Percentiles rank a stretch among this genome's conserved stretches.
These are phyloP conservation scores for Ceratocystiopsis minuta DNA, from an alignment of 2,329 filamentous ascomycete genomes.

Conservation along the genomic window DNA sequence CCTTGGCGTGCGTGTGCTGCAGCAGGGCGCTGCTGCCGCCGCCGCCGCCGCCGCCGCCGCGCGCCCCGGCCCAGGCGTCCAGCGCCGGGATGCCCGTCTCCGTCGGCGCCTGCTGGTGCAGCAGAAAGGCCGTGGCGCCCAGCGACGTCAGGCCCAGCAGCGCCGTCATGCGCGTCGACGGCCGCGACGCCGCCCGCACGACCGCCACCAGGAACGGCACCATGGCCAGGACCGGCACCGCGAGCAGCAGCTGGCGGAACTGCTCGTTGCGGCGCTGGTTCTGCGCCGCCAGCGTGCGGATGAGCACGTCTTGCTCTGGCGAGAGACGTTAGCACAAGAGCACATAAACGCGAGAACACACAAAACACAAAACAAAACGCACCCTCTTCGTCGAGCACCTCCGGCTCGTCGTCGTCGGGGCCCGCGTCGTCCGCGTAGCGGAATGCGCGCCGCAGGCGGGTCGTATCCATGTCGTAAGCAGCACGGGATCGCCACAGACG, in stretches of 20 bases:
- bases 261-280: slow-evolving; percentile 40
- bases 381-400: slow-evolving; percentile 64
- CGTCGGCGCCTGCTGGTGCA: slow-evolving; percentile 36
- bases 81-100: slow-evolving; percentile 33
- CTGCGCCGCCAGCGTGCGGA: slow-evolving; percentile 31
- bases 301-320: slow-evolving; percentile 47
- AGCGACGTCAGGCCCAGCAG: slow-evolving; percentile 47
- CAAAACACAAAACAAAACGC: no score
- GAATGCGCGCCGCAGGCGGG: slow-evolving; percentile 61
- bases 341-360: not conserved
- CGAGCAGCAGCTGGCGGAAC: slow-evolving; percentile 36
- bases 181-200: slow-evolving; percentile 15
- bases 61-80: slow-evolving; percentile 23
- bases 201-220: slow-evolving; percentile 17
- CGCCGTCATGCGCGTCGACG: slow-evolving; percentile 21
- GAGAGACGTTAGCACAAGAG: not conserved
- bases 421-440: slow-evolving; percentile 50
- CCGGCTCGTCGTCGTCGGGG: slow-evolving; percentile 27
- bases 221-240: slow-evolving; percentile 22
- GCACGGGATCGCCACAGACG: no score
- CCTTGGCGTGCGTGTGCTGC: no score
- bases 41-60: slow-evolving; percentile 2
- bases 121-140: slow-evolving; percentile 40
- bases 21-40: no score
- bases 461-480: slow-evolving; percentile 12